These are phyloP conservation scores for Russula griseocarnosa DNA, from an alignment of 768 basidiomycete species.

Conservation along the genomic window DNA sequence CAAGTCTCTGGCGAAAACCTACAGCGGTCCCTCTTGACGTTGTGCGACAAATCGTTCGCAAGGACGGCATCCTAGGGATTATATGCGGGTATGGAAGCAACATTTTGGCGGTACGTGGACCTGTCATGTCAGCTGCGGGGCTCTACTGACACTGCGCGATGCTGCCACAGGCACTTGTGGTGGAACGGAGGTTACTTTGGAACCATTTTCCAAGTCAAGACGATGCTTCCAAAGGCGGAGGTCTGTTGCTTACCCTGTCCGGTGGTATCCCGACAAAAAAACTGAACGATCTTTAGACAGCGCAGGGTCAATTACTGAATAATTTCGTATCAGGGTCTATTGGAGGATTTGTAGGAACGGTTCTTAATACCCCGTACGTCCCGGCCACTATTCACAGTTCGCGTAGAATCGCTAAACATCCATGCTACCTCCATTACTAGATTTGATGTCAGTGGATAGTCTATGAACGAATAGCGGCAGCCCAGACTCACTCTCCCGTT, in stretches of 20 bases:
- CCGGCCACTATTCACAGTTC: background rate
- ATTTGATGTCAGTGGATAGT: constrained; percentile 42
- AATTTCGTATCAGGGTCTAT: constrained; percentile 89
- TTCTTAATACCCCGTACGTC: constrained; percentile 85
- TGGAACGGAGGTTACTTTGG: constrained; percentile 98
- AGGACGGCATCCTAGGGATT: constrained; percentile 83
- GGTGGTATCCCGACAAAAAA: background rate
- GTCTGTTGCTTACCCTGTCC: constrained; percentile 41
- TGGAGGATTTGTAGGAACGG: constrained; percentile 87
- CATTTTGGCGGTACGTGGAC: constrained; percentile 81
- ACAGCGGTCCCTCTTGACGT: constrained; percentile 91
- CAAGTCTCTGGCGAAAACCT: constrained; percentile 68
- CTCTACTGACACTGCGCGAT: background rate
- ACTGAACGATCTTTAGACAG: constrained; percentile 9
- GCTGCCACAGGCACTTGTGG: constrained; percentile 60
- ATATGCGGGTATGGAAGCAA: constrained; percentile 94
- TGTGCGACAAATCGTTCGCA: constrained; percentile 69
- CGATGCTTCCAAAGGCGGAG: constrained; percentile 78
- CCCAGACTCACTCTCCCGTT: constrained; percentile 1
- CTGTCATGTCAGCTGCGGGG: background rate
- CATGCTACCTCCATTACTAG: constrained; percentile 29
- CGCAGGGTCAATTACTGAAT: constrained; percentile 53
- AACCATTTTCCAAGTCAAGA: constrained; percentile 80
- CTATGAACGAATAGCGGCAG: background rate
- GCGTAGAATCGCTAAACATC: background rate